Evolutionary conservation across 768 basidiomycete genomes (phyloP), one percentile per base, ranked within the genome.

Genomic region (Strobilomyces echinocephalus): DNA sequence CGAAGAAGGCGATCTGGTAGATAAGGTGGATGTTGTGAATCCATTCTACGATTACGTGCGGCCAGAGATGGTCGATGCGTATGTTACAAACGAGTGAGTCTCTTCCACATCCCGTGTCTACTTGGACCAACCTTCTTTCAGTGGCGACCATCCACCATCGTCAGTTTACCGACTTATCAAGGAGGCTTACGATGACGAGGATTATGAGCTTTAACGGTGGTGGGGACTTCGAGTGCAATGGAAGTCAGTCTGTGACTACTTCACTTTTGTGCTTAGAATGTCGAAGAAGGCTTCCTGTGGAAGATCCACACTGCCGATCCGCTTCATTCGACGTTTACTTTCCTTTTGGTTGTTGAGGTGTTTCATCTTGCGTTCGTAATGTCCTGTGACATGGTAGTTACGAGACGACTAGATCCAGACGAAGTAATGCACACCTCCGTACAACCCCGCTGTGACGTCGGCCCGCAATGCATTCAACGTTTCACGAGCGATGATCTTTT

Each of bases 241-340:
- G n/a, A 35, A 47, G 41, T 15, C 46, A 24, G 48, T 20, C 56
- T 26, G 35, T 2, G 28, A 40, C 47, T 60, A 63, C 47, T 54
- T 71, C 49, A 53, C 74, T 64, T 81, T 86, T 43, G 78, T 79
- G 63, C 84, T 82, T 56, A 98, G 75, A 49, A 97, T 86, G 57
- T 91, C 83, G 69, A 89, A 97, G 79, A 99, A 98, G 1, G 95
- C 95, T 63, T 95, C 92, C 63, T 97, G 93, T 30, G 95, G 94
- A 39, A 99, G 80, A 56, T 92, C 85, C 47, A 97, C 91, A 52
- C 76, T 84, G 34, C 94, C 93, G 49, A 95, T 77, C 56, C 83
- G 82, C 73, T 95, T 97, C 81, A 98, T 87, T 55, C 79, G 78
- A 48, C 84, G 81, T 72, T 97, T 97, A 39, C 91, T 86, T 68